Evolutionary conservation across 2,329 filamentous ascomycete genomes (phyloP).

Genomic region (Cordyceps militaris): DNA sequence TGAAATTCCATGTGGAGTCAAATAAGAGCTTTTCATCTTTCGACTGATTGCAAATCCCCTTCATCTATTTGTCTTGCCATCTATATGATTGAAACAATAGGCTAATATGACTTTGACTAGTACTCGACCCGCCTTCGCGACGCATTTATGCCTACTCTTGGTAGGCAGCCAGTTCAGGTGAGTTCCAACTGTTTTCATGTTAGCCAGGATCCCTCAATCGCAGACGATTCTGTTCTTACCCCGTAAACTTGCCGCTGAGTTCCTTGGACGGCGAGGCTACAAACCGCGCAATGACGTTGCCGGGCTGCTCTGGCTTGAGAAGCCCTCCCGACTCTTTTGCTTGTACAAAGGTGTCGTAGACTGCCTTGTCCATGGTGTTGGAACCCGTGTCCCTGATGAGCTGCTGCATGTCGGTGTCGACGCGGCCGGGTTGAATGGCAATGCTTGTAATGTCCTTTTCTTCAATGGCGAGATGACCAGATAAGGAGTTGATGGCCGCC

Average conservation of each 20-base stretch:
- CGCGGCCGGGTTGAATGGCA: slow-evolving; percentile 68
- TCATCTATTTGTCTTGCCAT: slow-evolving; percentile 18
- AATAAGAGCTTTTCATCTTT: slow-evolving; percentile 79
- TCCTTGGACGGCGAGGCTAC: slow-evolving; percentile 56
- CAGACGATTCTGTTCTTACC: slow-evolving; percentile 34
- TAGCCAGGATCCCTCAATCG: slow-evolving; percentile 6
- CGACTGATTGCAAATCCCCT: slow-evolving; percentile 50
- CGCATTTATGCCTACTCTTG: slow-evolving; percentile 28
- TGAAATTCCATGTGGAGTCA: slow-evolving; percentile 61
- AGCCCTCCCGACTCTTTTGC: slow-evolving; percentile 65
- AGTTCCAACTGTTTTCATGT: slow-evolving; percentile 28
- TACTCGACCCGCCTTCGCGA: neutral
- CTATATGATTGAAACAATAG: slow-evolving; percentile 11
- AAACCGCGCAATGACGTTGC: slow-evolving; percentile 76
- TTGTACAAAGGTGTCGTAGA: slow-evolving; percentile 61
- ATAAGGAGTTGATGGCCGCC: slow-evolving; percentile 75
- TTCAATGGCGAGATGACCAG: slow-evolving; percentile 64
- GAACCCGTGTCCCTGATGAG: slow-evolving; percentile 60
- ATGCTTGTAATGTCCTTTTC: slow-evolving; percentile 70
- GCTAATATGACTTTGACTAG: slow-evolving; percentile 17
- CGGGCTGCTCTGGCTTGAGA: slow-evolving; percentile 76
- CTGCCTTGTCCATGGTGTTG: slow-evolving; percentile 42
- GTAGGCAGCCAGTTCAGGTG: slow-evolving; percentile 44
- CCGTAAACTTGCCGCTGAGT: slow-evolving; percentile 70
- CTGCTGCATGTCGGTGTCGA: slow-evolving; percentile 88